phyloP scores from a whole-genome alignment of 2,329 filamentous ascomycete species.

The Colletotrichum spinosum region DNA sequence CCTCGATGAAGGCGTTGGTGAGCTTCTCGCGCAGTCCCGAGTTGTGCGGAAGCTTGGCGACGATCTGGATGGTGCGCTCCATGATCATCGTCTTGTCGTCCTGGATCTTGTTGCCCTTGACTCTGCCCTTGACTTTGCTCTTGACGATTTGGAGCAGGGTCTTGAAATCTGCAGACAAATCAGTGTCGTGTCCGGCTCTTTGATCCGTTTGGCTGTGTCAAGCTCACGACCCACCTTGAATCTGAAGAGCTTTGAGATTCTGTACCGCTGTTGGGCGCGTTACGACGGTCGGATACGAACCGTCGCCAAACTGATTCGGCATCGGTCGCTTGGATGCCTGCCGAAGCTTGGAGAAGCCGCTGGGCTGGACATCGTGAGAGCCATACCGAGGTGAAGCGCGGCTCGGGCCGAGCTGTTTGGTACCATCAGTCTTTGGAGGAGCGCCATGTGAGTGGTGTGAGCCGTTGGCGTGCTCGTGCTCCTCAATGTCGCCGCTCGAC shows the following conservation, averaged over 20 bases:
- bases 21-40: conserved; percentile 72
- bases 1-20: conserved; percentile 75
- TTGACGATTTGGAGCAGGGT: conserved; percentile 72
- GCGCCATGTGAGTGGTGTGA: neutral
- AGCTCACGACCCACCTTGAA: conserved; percentile 51
- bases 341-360: conserved; percentile 46
- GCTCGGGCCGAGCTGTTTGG: conserved; percentile 7
- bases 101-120: conserved; percentile 70
- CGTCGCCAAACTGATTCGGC: conserved; percentile 72
- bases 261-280: conserved; percentile 63
- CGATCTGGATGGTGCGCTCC: conserved; percentile 78
- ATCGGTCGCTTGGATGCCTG: conserved; percentile 69
- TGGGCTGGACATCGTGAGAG: conserved; percentile 26
- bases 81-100: conserved; percentile 85
- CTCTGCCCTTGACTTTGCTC: conserved; percentile 70
- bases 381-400: conserved; percentile 21
- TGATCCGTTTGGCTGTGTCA: conserved; percentile 34
- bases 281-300: conserved; percentile 64
- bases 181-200: too few relatives aligned
- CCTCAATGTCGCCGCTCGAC: neutral
- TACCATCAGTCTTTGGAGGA: neutral
- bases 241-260: conserved; percentile 68
- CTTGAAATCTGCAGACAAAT: conserved; percentile 63
- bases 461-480: conserved; percentile 5
- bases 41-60: conserved; percentile 70